Percentiles rank a stretch among this genome's conserved stretches.
phyloP scores from a whole-genome alignment of 140 eudicot genomes.

The Flaveria floridana region DNA sequence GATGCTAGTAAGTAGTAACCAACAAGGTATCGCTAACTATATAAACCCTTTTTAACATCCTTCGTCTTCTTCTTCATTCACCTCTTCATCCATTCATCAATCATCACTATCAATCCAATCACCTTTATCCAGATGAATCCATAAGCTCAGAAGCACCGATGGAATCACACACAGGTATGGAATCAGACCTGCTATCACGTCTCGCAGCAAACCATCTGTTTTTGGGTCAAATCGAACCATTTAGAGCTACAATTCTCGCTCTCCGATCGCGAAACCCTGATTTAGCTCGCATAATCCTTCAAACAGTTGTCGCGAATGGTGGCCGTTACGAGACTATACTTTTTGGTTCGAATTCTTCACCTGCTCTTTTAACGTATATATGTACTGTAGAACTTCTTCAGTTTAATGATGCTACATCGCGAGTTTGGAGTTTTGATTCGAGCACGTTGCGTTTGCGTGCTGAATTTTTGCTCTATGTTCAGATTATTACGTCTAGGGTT shows the following conservation, averaged over 20 bases:
- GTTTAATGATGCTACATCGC: slow-evolving; percentile 51
- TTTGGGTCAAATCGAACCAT: slow-evolving; percentile 81
- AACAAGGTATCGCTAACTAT: slow-evolving; percentile 32
- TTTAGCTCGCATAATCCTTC: slow-evolving; percentile 71
- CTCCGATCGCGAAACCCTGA: slow-evolving; percentile 75
- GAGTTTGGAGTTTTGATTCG: slow-evolving; percentile 60
- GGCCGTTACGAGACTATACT: slow-evolving; percentile 57
- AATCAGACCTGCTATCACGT: slow-evolving; percentile 57
- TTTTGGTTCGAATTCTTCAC: slow-evolving; percentile 63
- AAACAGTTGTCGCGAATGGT: slow-evolving; percentile 61
- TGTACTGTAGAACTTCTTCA: slow-evolving; percentile 67
- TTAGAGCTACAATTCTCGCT: slow-evolving; percentile 72
- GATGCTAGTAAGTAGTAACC: not conserved
- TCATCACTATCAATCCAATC: slow-evolving; percentile 22
- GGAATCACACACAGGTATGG: slow-evolving; percentile 48
- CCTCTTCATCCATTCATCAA: not conserved
- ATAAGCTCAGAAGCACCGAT: slow-evolving; percentile 30
- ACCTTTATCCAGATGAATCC: slow-evolving; percentile 26
- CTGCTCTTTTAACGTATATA: slow-evolving; percentile 65
- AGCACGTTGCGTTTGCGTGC: slow-evolving; percentile 54
- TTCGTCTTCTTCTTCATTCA: slow-evolving; percentile 4
- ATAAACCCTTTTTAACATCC: slow-evolving; percentile 33
- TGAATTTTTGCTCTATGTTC: slow-evolving; percentile 67
- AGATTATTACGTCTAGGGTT: slow-evolving; percentile 54
- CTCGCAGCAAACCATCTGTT: slow-evolving; percentile 71